Evolutionary conservation across 768 basidiomycete species (phyloP).

Genomic region (Strobilomyces dryophilus): DNA sequence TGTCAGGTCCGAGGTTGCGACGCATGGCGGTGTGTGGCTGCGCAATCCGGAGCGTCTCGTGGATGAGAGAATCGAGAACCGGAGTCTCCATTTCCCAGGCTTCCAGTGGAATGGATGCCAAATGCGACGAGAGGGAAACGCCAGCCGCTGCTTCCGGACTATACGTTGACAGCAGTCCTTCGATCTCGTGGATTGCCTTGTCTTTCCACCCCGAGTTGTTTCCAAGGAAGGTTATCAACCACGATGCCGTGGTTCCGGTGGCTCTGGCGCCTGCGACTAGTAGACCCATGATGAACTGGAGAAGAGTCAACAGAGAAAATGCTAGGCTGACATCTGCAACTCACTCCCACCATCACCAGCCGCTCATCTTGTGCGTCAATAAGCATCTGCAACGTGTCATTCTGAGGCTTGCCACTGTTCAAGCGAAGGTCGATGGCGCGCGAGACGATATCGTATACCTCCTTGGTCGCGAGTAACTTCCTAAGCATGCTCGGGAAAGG

Average conservation of each 20-base stretch:
- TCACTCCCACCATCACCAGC: constrained; percentile 66
- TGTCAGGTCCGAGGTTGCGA: constrained; percentile 69
- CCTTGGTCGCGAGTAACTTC: constrained; percentile 69
- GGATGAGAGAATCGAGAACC: constrained; percentile 66
- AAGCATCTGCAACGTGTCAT: constrained; percentile 73
- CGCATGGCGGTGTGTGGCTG: constrained; percentile 82
- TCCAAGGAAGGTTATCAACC: constrained; percentile 71
- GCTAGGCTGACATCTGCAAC: constrained; percentile 13
- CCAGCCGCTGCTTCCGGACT: constrained; percentile 22
- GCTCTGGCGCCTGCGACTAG: constrained; percentile 79
- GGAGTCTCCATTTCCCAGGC: constrained; percentile 71
- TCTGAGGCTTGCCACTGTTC: constrained; percentile 49
- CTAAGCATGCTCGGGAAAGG: constrained; percentile 68
- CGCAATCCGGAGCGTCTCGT: constrained; percentile 73
- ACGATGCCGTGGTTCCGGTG: constrained; percentile 76
- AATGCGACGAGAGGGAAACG: constrained; percentile 38
- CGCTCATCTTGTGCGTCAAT: constrained; percentile 68
- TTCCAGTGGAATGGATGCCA: constrained; percentile 60
- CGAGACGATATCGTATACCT: constrained; percentile 68
- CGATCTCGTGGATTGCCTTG: constrained; percentile 58
- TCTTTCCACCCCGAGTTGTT: constrained; percentile 61
- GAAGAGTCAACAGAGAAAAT: constrained; percentile 20
- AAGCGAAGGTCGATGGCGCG: constrained; percentile 53
- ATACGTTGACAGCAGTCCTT: constrained; percentile 47
- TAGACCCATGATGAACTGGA: constrained; percentile 77